Conservation (phyloP, 176 grass and related monocot genomes). For the Carex cristatella region DNA sequence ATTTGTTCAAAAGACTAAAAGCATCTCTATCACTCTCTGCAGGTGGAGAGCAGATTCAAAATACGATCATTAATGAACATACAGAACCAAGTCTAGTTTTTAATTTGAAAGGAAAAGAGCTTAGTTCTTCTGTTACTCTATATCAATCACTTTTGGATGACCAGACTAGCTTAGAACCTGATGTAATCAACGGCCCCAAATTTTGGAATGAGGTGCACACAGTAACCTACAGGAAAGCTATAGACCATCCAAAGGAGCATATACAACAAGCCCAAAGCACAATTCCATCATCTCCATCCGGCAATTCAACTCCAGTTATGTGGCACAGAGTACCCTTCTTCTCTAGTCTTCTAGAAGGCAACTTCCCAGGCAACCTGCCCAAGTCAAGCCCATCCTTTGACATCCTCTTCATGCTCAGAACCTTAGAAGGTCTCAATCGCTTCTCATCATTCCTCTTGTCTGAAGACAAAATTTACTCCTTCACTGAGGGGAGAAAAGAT, state of each 20-base stretch:
- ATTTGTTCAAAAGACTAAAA: neutral
- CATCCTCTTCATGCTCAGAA: slow-evolving; percentile 87
- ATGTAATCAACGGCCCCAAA: slow-evolving; percentile 65
- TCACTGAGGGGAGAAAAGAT: slow-evolving; percentile 50
- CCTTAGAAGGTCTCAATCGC: slow-evolving; percentile 75
- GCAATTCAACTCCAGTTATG: slow-evolving; percentile 34
- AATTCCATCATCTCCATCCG: slow-evolving; percentile 22
- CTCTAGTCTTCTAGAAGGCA: slow-evolving; percentile 54
- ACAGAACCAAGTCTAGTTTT: slow-evolving; percentile 53
- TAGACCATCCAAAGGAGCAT: slow-evolving; percentile 25
- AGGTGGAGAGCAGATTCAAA: slow-evolving; percentile 36
- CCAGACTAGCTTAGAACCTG: slow-evolving; percentile 62
- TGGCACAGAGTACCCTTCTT: slow-evolving; percentile 66
- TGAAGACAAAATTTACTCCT: slow-evolving; percentile 54
- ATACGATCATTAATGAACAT: neutral
- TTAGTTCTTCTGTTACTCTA: slow-evolving; percentile 63
- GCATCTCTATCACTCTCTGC: slow-evolving; percentile 23
- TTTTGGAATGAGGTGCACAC: slow-evolving; percentile 73
- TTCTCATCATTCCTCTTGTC: slow-evolving; percentile 47
- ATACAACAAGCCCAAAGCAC: slow-evolving; percentile 2
- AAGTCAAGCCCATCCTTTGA: slow-evolving; percentile 61
- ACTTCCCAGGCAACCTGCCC: slow-evolving; percentile 70
- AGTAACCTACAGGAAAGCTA: slow-evolving; percentile 56
- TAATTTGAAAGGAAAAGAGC: slow-evolving; percentile 65
- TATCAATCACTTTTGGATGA: slow-evolving; percentile 86